phyloP scores from a whole-genome alignment of 176 grass and related monocot species.

The Eleusine indica region DNA sequence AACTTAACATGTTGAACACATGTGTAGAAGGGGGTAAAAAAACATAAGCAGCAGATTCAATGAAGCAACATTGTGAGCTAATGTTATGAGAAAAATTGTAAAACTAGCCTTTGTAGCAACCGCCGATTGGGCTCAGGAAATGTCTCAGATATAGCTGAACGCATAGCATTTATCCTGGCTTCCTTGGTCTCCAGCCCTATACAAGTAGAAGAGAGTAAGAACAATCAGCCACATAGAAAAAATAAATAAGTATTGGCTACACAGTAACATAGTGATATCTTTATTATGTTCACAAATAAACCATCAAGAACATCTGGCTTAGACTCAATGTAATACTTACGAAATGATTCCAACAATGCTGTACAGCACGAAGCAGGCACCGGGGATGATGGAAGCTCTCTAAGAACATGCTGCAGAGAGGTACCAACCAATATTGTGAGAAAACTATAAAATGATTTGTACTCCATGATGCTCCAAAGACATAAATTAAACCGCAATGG shows the following conservation, averaged over 20 bases:
- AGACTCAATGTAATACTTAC: conserved; percentile 57
- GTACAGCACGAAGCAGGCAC: conserved; percentile 96
- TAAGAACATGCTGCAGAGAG: conserved; percentile 80
- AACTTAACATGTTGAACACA: neutral
- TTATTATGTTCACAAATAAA: neutral
- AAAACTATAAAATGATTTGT: neutral
- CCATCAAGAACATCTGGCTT: conserved; percentile 2
- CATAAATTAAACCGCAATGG: conserved; percentile 5
- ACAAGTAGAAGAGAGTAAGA: conserved; percentile 46
- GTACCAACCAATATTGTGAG: conserved; percentile 16
- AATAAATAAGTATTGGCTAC: conserved; percentile 13
- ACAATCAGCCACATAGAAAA: conserved; percentile 22
- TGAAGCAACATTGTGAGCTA: neutral
- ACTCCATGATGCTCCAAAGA: neutral
- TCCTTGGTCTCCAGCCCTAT: conserved; percentile 81
- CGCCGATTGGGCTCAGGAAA: conserved; percentile 96
- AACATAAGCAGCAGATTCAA: neutral
- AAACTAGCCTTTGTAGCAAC: conserved; percentile 82
- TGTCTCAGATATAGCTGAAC: conserved; percentile 84
- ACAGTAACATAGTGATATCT: neutral
- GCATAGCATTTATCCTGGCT: conserved; percentile 85
- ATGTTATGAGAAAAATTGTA: neutral
- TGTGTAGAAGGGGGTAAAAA: neutral
- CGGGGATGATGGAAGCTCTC: conserved; percentile 96
- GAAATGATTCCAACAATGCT: conserved; percentile 90